A percentile compares a stretch with the other conserved stretches of the same genome.
Evolutionary conservation across 768 basidiomycete genomes (phyloP).

Genomic region (Kwoniella europaea): DNA sequence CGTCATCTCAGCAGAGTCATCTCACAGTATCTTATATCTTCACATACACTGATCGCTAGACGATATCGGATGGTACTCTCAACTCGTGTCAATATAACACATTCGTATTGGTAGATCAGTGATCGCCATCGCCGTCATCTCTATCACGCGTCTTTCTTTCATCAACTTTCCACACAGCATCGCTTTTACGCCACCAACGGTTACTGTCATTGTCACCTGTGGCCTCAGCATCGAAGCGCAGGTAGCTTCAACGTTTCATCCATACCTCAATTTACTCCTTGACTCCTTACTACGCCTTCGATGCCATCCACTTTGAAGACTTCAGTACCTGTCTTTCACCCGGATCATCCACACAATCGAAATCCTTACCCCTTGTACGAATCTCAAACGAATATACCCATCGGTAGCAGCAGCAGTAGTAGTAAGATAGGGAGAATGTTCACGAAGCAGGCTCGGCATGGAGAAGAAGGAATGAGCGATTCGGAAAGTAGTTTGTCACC

Average conservation of each 20-base stretch:
- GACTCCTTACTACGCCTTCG: not conserved
- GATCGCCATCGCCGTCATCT: not conserved
- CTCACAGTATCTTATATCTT: not conserved
- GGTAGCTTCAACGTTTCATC: not conserved
- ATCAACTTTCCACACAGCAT: not conserved
- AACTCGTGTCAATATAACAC: not conserved
- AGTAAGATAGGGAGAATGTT: not conserved
- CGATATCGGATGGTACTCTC: not conserved
- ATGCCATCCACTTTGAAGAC: conserved; percentile 6
- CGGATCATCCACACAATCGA: conserved; percentile 45
- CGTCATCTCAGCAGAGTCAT: not conserved
- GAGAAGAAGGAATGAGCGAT: conserved; percentile 34
- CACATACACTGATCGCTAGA: not conserved
- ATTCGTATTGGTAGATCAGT: not conserved
- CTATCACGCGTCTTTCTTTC: not conserved
- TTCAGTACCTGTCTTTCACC: conserved; percentile 40
- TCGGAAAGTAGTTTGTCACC: conserved; percentile 36
- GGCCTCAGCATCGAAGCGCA: not conserved
- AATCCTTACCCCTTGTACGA: conserved; percentile 23
- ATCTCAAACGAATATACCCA: conserved; percentile 9
- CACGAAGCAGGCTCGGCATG: not conserved
- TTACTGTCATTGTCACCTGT: not conserved
- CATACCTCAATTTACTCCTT: not conserved
- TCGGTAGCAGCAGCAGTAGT: not conserved
- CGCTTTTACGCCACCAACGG: not conserved